Percentiles rank a stretch among this genome's conserved stretches.
Evolutionary conservation across 768 basidiomycete species (phyloP).

Genomic region (Rhizopogon vesiculosus): DNA sequence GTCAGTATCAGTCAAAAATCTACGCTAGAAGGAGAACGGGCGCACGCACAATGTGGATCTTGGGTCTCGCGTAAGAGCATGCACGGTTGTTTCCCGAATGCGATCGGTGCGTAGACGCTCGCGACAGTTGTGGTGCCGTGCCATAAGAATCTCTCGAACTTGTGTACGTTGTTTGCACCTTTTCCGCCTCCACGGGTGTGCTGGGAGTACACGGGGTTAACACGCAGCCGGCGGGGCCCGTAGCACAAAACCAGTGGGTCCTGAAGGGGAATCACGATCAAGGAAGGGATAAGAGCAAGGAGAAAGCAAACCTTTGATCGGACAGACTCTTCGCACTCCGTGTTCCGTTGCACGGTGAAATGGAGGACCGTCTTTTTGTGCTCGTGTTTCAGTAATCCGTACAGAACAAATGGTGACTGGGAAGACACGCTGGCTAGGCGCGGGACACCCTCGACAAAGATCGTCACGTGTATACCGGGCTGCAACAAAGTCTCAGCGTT

Average conservation of each 20-base stretch:
- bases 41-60: slow-evolving; percentile 68
- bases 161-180: slow-evolving; percentile 96
- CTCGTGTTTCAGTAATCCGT: slow-evolving; percentile 89
- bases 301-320: slow-evolving; percentile 70
- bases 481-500: slow-evolving; percentile 24
- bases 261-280: slow-evolving; percentile 28
- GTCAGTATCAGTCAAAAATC: not conserved
- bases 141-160: slow-evolving; percentile 86
- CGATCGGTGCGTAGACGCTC: slow-evolving; percentile 84
- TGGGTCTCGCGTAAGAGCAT: slow-evolving; percentile 68
- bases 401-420: slow-evolving; percentile 55
- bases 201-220: slow-evolving; percentile 90
- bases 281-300: not conserved
- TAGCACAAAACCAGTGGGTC: slow-evolving; percentile 87
- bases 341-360: slow-evolving; percentile 91
- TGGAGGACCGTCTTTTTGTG: slow-evolving; percentile 93
- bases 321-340: slow-evolving; percentile 86
- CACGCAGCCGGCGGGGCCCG: slow-evolving; percentile 78
- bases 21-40: not conserved
- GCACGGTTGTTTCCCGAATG: slow-evolving; percentile 78
- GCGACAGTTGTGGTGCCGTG: slow-evolving; percentile 80
- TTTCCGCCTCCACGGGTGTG: slow-evolving; percentile 87
- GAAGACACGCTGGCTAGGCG: slow-evolving; percentile 39
- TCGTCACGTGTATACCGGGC: slow-evolving; percentile 78
- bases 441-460: slow-evolving; percentile 76